Evolutionary conservation across 2,329 filamentous ascomycete genomes (phyloP).

Genomic region (Didymella lethalis): DNA sequence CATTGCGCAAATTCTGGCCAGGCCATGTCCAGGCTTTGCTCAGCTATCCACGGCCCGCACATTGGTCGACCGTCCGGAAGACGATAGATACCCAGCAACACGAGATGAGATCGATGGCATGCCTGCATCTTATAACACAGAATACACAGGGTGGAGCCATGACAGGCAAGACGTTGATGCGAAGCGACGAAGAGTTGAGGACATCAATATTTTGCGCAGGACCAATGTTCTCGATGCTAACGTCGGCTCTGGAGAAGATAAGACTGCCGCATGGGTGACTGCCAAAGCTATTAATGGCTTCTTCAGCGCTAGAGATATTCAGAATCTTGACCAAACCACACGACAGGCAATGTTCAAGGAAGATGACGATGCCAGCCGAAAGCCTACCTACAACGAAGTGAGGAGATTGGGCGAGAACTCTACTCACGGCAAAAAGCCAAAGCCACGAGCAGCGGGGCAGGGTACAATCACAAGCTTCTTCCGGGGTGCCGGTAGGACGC

Average conservation of each 20-base stretch:
- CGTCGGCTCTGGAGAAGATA: neutral
- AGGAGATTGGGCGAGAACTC: slow-evolving; percentile 33
- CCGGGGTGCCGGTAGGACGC: slow-evolving; percentile 38
- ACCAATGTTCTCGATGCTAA: neutral
- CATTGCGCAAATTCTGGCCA: slow-evolving; percentile 74
- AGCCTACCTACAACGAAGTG: slow-evolving; percentile 36
- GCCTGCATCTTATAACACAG: slow-evolving; percentile 30
- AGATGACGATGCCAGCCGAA: slow-evolving; percentile 32
- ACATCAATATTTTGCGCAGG: neutral
- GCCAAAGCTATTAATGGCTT: slow-evolving; percentile 40
- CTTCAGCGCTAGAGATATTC: slow-evolving; percentile 50
- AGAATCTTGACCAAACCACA: slow-evolving; percentile 52
- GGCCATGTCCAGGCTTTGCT: slow-evolving; percentile 64
- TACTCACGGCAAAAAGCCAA: slow-evolving; percentile 29
- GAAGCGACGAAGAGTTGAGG: slow-evolving; percentile 43
- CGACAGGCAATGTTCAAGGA: slow-evolving; percentile 28
- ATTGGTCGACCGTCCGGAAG: slow-evolving; percentile 43
- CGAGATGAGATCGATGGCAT: slow-evolving; percentile 47
- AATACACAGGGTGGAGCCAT: slow-evolving; percentile 21
- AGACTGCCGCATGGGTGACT: slow-evolving; percentile 26
- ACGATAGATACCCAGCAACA: slow-evolving; percentile 47
- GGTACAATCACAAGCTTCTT: slow-evolving; percentile 64
- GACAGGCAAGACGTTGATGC: slow-evolving; percentile 13
- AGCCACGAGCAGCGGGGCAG: slow-evolving; percentile 57
- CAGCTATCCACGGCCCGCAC: slow-evolving; percentile 35